Conservation (phyloP, 1,139 yeast genomes). For the Yarrowia galli region DNA sequence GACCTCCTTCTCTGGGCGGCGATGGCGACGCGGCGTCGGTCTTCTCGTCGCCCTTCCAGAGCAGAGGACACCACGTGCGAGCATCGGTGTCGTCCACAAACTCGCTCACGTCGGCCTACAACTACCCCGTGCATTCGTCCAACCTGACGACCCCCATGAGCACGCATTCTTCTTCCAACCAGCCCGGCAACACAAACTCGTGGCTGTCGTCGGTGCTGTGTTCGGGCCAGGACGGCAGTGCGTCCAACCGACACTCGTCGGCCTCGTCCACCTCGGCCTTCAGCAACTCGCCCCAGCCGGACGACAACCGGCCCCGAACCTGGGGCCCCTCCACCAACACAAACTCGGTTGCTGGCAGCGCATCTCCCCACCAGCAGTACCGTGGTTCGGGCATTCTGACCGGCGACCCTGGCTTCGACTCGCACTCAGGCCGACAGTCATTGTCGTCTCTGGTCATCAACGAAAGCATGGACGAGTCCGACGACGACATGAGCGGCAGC, state of each 20-base stretch:
- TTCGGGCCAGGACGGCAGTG: conserved; percentile 40
- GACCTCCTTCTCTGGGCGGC: conserved; percentile 34
- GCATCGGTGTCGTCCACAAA: conserved; percentile 45
- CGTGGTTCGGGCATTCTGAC: conserved; percentile 39
- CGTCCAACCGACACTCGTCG: conserved; percentile 38
- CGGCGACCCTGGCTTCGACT: conserved; percentile 44
- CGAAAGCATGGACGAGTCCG: conserved; percentile 41
- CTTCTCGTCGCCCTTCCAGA: conserved; percentile 31
- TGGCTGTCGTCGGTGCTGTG: conserved; percentile 49
- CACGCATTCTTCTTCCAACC: conserved; percentile 42
- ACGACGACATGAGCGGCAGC: conserved; percentile 45
- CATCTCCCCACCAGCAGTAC: conserved; percentile 29
- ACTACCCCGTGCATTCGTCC: conserved; percentile 41
- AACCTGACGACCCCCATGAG: conserved; percentile 46
- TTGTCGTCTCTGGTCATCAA: conserved; percentile 48
- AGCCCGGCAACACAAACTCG: conserved; percentile 43
- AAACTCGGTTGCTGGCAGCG: conserved; percentile 8
- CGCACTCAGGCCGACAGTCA: conserved; percentile 44
- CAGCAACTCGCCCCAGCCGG: conserved; percentile 40
- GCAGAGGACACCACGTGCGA: conserved; percentile 39
- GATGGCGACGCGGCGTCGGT: conserved; percentile 23
- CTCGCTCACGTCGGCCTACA: conserved; percentile 39
- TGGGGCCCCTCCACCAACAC: conserved; percentile 49
- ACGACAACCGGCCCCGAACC: conserved; percentile 49
- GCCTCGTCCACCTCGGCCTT: conserved; percentile 39